Percentiles rank a stretch among this genome's conserved stretches.
Conservation (phyloP, 2,329 filamentous ascomycete genomes). For the Venturia carpophila region DNA sequence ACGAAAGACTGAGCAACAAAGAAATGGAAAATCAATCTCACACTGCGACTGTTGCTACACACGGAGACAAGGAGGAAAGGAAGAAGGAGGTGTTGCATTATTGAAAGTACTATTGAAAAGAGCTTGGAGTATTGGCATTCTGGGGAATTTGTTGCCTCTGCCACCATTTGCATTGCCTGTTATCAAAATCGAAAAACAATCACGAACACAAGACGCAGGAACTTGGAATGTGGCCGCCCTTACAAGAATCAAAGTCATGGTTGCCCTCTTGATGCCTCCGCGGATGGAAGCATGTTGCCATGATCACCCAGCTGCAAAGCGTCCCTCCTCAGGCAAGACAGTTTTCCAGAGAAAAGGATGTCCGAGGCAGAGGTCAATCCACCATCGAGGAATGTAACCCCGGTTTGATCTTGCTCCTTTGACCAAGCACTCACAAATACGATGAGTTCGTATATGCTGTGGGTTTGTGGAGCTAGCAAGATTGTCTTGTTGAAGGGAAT, state of each 20-base stretch:
- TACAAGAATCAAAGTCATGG: background rate
- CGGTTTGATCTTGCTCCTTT: constrained; percentile 2
- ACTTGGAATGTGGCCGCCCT: background rate
- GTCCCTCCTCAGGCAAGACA: constrained; percentile 7
- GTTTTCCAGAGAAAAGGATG: background rate
- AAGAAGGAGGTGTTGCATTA: background rate
- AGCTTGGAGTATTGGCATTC: background rate
- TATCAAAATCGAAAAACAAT: background rate
- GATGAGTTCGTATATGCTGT: background rate
- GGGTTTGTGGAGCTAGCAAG: background rate
- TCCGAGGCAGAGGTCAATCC: constrained; percentile 1
- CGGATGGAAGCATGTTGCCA: constrained; percentile 11
- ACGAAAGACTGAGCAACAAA: background rate
- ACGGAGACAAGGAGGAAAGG: background rate
- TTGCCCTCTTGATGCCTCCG: constrained; percentile 1
- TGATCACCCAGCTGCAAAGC: background rate
- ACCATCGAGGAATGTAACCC: background rate
- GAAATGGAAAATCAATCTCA: background rate
- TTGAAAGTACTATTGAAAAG: background rate
- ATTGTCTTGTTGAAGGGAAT: background rate
- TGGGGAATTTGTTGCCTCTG: background rate
- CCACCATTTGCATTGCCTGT: background rate
- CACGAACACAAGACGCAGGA: background rate
- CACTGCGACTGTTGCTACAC: background rate
- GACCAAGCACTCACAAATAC: background rate